A percentile compares a stretch with the other conserved stretches of the same genome.
These are phyloP conservation scores for Spergularia marina DNA, from an alignment of 148 eudicot genomes.

Conservation along the genomic window DNA sequence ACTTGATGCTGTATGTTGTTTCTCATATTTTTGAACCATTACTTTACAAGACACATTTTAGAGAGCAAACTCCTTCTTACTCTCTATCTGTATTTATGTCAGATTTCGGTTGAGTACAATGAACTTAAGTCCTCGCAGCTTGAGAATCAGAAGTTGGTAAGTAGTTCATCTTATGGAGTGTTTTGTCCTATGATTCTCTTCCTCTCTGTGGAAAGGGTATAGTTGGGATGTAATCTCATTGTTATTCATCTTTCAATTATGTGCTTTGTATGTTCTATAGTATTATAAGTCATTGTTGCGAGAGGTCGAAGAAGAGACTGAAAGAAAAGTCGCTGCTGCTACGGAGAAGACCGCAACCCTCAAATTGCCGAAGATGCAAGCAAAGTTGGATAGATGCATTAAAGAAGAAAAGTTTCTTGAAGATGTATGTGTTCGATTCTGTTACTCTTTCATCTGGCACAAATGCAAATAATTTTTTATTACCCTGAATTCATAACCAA, in stretches of 20 bases:
- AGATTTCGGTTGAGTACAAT: constrained; percentile 85
- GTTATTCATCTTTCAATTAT: not conserved
- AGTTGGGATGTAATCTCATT: not conserved
- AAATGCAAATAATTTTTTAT: not conserved
- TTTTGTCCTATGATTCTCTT: not conserved
- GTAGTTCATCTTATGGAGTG: constrained; percentile 19
- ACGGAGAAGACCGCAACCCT: constrained; percentile 54
- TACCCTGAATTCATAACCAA: not conserved
- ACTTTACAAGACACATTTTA: not conserved
- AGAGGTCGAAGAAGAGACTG: constrained; percentile 75
- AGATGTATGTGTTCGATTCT: constrained; percentile 47
- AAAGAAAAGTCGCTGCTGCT: constrained; percentile 53
- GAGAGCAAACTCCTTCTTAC: not conserved
- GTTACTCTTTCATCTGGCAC: not conserved
- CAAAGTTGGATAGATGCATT: constrained; percentile 60
- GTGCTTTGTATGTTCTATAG: constrained; percentile 36
- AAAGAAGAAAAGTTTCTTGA: constrained; percentile 76
- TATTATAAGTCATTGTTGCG: constrained; percentile 76
- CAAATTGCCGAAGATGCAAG: constrained; percentile 71
- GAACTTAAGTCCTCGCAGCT: constrained; percentile 90
- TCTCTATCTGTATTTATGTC: constrained; percentile 19
- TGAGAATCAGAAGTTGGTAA: constrained; percentile 84
- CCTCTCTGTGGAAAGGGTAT: not conserved
- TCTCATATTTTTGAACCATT: not conserved
- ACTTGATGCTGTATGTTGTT: constrained; percentile 73